A percentile compares a stretch with the other conserved stretches of the same genome.
phyloP scores from a whole-genome alignment of 495 filamentous ascomycete species.

The Penicillium paxilli region DNA sequence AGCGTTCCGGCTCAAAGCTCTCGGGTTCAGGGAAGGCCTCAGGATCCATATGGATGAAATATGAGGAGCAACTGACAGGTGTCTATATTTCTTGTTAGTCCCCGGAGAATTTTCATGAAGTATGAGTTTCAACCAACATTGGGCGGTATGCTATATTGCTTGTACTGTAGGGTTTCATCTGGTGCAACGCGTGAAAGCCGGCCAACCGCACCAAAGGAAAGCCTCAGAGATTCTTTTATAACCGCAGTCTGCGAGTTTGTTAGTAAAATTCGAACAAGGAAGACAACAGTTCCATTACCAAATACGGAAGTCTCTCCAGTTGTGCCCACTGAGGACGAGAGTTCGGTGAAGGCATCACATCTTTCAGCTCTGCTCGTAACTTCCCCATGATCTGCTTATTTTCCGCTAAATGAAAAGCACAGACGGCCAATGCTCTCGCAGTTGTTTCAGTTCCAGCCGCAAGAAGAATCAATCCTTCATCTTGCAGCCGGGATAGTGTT shows the following conservation, averaged over 20 bases:
- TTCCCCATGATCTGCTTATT: not conserved
- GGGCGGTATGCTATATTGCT: not conserved
- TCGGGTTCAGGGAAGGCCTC: too few species aligned
- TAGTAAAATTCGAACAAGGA: not conserved
- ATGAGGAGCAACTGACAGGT: too few species aligned
- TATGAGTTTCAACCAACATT: too few species aligned
- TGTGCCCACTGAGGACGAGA: not conserved
- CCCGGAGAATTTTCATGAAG: too few species aligned
- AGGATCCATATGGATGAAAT: too few species aligned
- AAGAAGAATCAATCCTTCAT: too few species aligned
- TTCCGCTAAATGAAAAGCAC: not conserved
- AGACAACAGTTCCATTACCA: not conserved
- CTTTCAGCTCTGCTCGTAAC: not conserved
- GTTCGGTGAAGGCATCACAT: not conserved
- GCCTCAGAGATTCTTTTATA: not conserved
- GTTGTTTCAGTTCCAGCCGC: slow-evolving; percentile 42
- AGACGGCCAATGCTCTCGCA: slow-evolving; percentile 12
- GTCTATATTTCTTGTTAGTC: too few species aligned
- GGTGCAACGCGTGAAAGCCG: not conserved
- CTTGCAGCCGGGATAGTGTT: too few species aligned
- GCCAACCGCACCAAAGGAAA: not conserved
- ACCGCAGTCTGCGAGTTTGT: not conserved
- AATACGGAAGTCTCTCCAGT: not conserved
- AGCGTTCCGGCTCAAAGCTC: too few species aligned
- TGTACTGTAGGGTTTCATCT: not conserved